Percentiles rank a stretch among this genome's conserved stretches.
These are phyloP conservation scores for Trichoderma gamsii DNA, from an alignment of 495 filamentous ascomycete genomes.

Conservation along the genomic window DNA sequence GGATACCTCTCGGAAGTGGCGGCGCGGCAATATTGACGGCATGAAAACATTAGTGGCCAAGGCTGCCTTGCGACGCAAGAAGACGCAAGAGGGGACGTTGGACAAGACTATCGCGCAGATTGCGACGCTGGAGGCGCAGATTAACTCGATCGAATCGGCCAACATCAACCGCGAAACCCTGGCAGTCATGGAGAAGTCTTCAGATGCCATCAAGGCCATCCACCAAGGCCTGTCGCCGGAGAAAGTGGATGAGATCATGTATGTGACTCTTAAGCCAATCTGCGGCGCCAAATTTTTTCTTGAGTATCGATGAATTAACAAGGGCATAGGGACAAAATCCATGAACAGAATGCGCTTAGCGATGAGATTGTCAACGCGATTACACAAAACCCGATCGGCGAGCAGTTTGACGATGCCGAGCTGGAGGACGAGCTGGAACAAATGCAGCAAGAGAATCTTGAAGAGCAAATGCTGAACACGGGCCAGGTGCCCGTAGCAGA, in stretches of 20 bases:
- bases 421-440: slow-evolving; percentile 70
- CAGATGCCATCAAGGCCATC: slow-evolving; percentile 83
- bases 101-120: slow-evolving; percentile 87
- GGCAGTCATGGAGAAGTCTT: slow-evolving; percentile 84
- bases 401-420: slow-evolving; percentile 78
- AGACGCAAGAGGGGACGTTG: slow-evolving; percentile 82
- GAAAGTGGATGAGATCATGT: slow-evolving; percentile 94
- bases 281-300: neutral
- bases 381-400: slow-evolving; percentile 60
- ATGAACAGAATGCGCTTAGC: slow-evolving; percentile 85
- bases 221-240: slow-evolving; percentile 86
- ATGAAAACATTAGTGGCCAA: slow-evolving; percentile 62
- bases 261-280: slow-evolving; percentile 33
- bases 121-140: slow-evolving; percentile 86
- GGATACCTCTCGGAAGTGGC: neutral
- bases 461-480: slow-evolving; percentile 88
- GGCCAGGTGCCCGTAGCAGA: slow-evolving; percentile 64
- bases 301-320: slow-evolving; percentile 22
- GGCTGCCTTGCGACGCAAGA: slow-evolving; percentile 89
- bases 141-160: slow-evolving; percentile 92
- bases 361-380: slow-evolving; percentile 88
- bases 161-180: slow-evolving; percentile 98
- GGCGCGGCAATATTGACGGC: neutral
- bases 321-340: slow-evolving; percentile 71
- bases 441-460: slow-evolving; percentile 81